Evolutionary conservation across 257 asterid genomes (phyloP).

Genomic region (Fraxinus pennsylvanica): DNA sequence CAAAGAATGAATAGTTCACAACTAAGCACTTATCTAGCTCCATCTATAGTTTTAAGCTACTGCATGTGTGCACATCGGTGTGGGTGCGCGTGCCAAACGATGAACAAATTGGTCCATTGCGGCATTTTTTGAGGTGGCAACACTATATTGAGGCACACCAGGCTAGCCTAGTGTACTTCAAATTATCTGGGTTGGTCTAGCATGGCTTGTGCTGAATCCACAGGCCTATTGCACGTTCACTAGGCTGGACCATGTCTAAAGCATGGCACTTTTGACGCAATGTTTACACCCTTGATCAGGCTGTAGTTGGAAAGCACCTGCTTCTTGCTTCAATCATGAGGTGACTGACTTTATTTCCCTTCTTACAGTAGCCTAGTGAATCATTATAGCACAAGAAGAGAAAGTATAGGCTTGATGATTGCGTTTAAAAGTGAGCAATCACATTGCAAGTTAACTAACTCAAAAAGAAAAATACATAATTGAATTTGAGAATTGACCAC

Average conservation of each 20-base stretch:
- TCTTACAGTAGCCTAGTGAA: neutral
- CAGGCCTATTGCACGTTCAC: neutral
- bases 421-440: neutral
- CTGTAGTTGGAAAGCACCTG: neutral
- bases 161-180: neutral
- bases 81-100: neutral
- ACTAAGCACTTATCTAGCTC: neutral
- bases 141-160: neutral
- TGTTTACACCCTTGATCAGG: neutral
- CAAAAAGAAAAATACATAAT: neutral
- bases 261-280: neutral
- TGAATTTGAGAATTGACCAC: neutral
- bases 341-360: neutral
- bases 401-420: neutral
- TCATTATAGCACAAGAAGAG: neutral
- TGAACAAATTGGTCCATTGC: neutral
- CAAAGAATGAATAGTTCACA: neutral
- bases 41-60: neutral
- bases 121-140: neutral
- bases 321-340: neutral
- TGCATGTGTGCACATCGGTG: neutral
- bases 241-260: neutral
- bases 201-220: too few relatives aligned
- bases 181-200: too few relatives aligned
- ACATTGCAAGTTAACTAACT: neutral